Evolutionary conservation across 2,329 filamentous ascomycete species (phyloP).

Genomic region (Ophiosphaerella herpotricha): DNA sequence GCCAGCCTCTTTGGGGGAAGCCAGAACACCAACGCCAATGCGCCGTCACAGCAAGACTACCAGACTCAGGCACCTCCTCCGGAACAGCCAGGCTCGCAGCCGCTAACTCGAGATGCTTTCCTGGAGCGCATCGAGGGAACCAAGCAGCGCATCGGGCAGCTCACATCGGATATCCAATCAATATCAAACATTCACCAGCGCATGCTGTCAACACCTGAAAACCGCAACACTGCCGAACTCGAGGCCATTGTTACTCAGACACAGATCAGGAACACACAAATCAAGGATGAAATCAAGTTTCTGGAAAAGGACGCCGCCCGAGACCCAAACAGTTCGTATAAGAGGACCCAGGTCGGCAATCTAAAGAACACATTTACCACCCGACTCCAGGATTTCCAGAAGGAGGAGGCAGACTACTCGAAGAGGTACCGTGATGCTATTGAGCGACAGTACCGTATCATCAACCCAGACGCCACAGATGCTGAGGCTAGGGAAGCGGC

Average conservation of each 20-base stretch:
- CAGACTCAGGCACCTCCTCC: constrained; percentile 39
- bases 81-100: constrained; percentile 58
- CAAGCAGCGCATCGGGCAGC: constrained; percentile 68
- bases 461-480: constrained; percentile 79
- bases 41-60: constrained; percentile 13
- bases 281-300: constrained; percentile 78
- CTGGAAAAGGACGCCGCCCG: constrained; percentile 72
- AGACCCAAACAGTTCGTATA: constrained; percentile 67
- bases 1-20: constrained; percentile 14
- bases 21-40: constrained; percentile 20
- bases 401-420: constrained; percentile 73
- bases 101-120: constrained; percentile 69
- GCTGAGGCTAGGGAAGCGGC: constrained; percentile 71
- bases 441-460: constrained; percentile 77
- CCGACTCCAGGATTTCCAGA: constrained; percentile 71
- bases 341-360: constrained; percentile 70
- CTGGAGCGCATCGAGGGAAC: constrained; percentile 68
- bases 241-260: constrained; percentile 72
- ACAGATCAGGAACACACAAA: constrained; percentile 72
- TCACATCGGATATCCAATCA: constrained; percentile 69
- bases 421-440: constrained; percentile 77
- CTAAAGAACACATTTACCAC: constrained; percentile 74
- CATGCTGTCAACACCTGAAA: constrained; percentile 68
- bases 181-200: constrained; percentile 74
- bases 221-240: constrained; percentile 57